Evolutionary conservation across 768 basidiomycete genomes (phyloP).

Genomic region (Crassisporium funariophilum): DNA sequence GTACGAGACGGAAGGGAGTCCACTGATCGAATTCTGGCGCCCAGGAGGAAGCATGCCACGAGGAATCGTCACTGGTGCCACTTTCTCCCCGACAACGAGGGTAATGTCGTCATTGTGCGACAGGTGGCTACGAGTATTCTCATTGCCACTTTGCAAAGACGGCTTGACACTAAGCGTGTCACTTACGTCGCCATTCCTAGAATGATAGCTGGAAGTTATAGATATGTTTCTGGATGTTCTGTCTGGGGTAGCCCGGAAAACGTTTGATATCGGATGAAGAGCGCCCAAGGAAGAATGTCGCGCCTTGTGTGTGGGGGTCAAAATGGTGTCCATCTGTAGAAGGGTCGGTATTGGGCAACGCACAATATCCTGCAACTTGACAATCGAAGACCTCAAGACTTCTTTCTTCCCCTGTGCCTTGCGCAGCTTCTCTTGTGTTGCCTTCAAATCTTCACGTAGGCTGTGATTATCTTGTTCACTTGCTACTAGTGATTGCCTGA

Average conservation of each 20-base stretch:
- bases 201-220: conserved; percentile 9
- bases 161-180: background rate
- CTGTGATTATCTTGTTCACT: conserved; percentile 23
- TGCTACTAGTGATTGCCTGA: conserved; percentile 18
- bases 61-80: background rate
- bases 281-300: conserved; percentile 17
- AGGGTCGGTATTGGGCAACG: conserved; percentile 2
- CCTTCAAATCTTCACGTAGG: conserved; percentile 23
- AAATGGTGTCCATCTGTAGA: background rate
- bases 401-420: conserved; percentile 31
- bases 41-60: conserved; percentile 10
- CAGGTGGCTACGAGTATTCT: background rate
- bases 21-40: conserved; percentile 9
- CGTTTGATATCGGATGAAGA: conserved; percentile 10
- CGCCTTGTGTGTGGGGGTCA: conserved; percentile 18
- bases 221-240: conserved; percentile 18
- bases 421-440: conserved; percentile 26
- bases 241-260: conserved; percentile 12
- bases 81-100: conserved; percentile 6
- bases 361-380: conserved; percentile 30
- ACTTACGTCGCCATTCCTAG: conserved; percentile 2
- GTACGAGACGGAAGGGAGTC: conserved; percentile 7
- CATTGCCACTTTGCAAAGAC: background rate
- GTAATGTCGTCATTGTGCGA: conserved; percentile 8
- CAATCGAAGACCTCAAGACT: conserved; percentile 27